These are phyloP conservation scores for Exophiala spinifera DNA, from an alignment of 2,329 filamentous ascomycete species.

Conservation along the genomic window DNA sequence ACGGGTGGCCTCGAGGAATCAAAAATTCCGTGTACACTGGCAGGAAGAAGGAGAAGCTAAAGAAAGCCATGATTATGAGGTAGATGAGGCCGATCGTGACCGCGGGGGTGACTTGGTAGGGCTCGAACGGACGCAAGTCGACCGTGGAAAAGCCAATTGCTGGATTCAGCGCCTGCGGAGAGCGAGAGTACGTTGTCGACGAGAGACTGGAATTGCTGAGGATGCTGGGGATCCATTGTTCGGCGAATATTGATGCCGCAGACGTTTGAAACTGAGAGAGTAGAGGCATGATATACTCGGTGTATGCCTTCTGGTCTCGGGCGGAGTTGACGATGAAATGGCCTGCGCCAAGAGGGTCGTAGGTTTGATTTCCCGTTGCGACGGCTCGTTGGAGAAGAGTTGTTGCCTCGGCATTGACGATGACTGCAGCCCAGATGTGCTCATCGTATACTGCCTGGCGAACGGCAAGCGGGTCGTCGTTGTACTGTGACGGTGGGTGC, in stretches of 20 bases:
- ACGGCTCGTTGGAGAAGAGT: slow-evolving; percentile 56
- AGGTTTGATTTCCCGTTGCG: slow-evolving; percentile 53
- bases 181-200: slow-evolving; percentile 43
- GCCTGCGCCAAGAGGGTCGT: slow-evolving; percentile 58
- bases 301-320: slow-evolving; percentile 55
- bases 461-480: slow-evolving; percentile 55
- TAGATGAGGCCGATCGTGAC: slow-evolving; percentile 65
- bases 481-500: slow-evolving; percentile 50
- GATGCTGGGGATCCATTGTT: slow-evolving; percentile 36
- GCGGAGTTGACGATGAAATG: slow-evolving; percentile 57
- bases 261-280: slow-evolving; percentile 48
- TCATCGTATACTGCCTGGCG: slow-evolving; percentile 59
- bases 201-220: slow-evolving; percentile 36
- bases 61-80: slow-evolving; percentile 65
- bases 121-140: slow-evolving; percentile 60
- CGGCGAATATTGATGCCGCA: slow-evolving; percentile 50
- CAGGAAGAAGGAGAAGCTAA: slow-evolving; percentile 63
- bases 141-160: slow-evolving; percentile 55
- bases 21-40: slow-evolving; percentile 60
- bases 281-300: slow-evolving; percentile 53
- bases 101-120: slow-evolving; percentile 54
- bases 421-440: slow-evolving; percentile 59
- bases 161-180: slow-evolving; percentile 55
- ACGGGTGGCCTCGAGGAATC: slow-evolving; percentile 51
- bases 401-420: slow-evolving; percentile 63